These are phyloP conservation scores for Inosperma sp. DNA, from an alignment of 768 basidiomycete species.

Conservation along the genomic window DNA sequence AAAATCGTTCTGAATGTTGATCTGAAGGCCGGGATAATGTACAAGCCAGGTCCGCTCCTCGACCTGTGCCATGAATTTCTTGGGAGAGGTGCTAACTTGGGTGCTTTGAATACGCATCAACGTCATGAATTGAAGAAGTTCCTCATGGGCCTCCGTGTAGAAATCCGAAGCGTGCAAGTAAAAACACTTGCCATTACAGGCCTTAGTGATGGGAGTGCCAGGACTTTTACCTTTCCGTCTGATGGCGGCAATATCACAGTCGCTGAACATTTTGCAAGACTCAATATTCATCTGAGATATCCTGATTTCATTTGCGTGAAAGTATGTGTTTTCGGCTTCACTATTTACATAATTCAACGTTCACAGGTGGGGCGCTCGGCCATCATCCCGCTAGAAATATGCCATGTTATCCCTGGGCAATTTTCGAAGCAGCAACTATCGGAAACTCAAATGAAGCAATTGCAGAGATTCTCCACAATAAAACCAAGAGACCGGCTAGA, in stretches of 20 bases:
- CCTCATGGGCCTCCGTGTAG: neutral
- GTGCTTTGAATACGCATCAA: neutral
- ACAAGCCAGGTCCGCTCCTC: slow-evolving; percentile 56
- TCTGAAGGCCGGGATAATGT: slow-evolving; percentile 74
- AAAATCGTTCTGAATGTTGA: slow-evolving; percentile 71
- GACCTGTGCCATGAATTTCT: slow-evolving; percentile 27
- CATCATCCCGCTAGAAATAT: slow-evolving; percentile 62
- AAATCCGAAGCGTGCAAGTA: neutral
- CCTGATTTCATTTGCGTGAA: slow-evolving; percentile 21
- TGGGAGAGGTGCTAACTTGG: slow-evolving; percentile 3
- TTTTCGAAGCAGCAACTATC: slow-evolving; percentile 25
- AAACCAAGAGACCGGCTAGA: slow-evolving; percentile 57
- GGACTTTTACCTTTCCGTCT: neutral
- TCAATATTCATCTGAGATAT: neutral
- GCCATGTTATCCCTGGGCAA: slow-evolving; percentile 58
- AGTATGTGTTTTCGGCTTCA: slow-evolving; percentile 59
- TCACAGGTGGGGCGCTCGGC: slow-evolving; percentile 63
- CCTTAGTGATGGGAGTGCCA: neutral
- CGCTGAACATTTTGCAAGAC: neutral
- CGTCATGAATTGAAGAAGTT: neutral
- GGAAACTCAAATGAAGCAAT: slow-evolving; percentile 26
- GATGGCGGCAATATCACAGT: neutral
- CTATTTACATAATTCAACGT: too few relatives aligned
- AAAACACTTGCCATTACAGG: neutral
- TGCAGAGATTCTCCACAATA: slow-evolving; percentile 56